Evolutionary conservation across 2,329 filamentous ascomycete genomes (phyloP), one percentile per base, ranked within the genome.

Genomic region (Penicillium sp.): DNA sequence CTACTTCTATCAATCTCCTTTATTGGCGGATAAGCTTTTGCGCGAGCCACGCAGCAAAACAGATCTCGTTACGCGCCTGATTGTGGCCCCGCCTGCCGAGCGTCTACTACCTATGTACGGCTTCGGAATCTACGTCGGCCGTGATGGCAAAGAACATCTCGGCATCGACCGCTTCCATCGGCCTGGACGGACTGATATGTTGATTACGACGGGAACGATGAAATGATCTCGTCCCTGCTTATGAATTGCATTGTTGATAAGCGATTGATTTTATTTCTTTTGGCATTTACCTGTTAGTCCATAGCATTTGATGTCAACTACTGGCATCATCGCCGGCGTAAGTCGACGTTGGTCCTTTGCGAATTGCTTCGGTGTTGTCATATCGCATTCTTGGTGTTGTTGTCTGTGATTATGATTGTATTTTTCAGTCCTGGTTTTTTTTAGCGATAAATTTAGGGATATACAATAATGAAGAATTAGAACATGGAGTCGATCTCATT

Each of bases 21-120:
- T 95, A 16, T 76, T 89, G 2, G 78, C 82, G 5, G 91, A 96
- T 65, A 79, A 85, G 9, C 82, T 87, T 0, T 93, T 96, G 67
- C 80, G 85, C 46, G 81, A 85, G 34, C 83, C 87, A 2, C 77
- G 79, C 26, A 85, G 80, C n/a, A 86, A 85, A 58, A 77, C 77
- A 0, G 87, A 91, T 58, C 79, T 96, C 18, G 80, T 86, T 21
- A 84, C 81, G 0, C 78, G 88, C 39, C 75, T 96, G 2, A 85
- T 89, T 46, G 83, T 41, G 74, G 76, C 72, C 0, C 70, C 73
- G 0, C 71, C 71, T 0, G 70, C 70, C 1, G 73, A 75, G 38
- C 65, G 68, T 15, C 58, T 69, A 5, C 56, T 66, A 41, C 65
- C 76, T 8, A 71, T 72, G 46, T 86, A 83, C 59, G 81, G 77